These are phyloP conservation scores for Globisporangium parvum DNA, from an alignment of 352 stramenopile genomes.

Conservation along the genomic window DNA sequence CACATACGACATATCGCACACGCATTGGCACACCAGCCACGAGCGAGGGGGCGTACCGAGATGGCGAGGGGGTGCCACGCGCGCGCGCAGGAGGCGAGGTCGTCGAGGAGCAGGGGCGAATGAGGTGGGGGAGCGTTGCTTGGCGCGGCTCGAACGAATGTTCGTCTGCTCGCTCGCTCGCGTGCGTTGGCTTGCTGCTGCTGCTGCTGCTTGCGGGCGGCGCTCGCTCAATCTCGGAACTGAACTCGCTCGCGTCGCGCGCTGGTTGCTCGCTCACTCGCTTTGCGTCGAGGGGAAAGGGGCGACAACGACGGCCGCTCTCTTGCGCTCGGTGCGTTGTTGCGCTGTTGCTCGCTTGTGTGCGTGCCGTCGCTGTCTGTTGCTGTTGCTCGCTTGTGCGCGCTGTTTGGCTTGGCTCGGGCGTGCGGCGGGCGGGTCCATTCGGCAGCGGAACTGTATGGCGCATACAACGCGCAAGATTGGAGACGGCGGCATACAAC, in stretches of 20 bases:
- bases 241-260: neutral
- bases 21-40: too few relatives aligned
- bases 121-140: neutral
- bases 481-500: neutral
- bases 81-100: neutral
- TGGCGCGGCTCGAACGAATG: neutral
- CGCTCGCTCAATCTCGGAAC: neutral
- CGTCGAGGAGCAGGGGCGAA: neutral
- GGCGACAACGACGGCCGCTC: conserved; percentile 4
- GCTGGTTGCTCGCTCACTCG: neutral
- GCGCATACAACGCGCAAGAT: neutral
- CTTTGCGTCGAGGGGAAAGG: conserved; percentile 1
- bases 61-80: neutral
- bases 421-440: too few relatives aligned
- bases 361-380: too few relatives aligned
- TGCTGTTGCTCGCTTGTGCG: neutral
- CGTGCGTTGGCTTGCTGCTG: too few relatives aligned
- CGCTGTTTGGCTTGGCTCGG: conserved; percentile 1
- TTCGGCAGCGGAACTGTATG: neutral
- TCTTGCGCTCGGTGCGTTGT: conserved; percentile 8
- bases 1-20: neutral
- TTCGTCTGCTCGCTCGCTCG: neutral
- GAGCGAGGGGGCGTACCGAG: neutral
- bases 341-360: conserved; percentile 3
- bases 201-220: neutral